Base-by-base conservation (phyloP, 2,329 filamentous ascomycete species). In the Sodiomyces alkalinus region DNA sequence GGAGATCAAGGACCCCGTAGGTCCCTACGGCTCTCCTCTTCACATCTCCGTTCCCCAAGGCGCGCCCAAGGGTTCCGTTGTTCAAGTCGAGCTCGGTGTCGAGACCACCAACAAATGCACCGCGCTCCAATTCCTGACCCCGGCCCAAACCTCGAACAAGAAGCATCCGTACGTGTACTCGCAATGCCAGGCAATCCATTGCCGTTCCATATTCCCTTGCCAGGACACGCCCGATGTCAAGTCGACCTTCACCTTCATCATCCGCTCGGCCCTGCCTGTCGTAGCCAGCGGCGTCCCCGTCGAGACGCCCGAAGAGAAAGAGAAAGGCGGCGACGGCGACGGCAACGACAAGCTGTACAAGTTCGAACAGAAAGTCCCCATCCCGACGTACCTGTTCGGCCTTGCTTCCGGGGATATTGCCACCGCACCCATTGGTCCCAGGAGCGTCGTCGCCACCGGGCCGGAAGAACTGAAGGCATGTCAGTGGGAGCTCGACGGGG, bases 211-310 rank as follows among this genome's bases (percentile, higher is more conserved):
- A 35, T 92, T 96, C 52, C 90, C 90, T 6, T 96, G 87, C 55
- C 87, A 96, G 58, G 90, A 98, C 48, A 96, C 90, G 1, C 90
- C 90, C 3, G 87, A 94, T 49, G 80, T 94, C 44, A 98, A 98
- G 61, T 85, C 81, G n/a, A 92, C 85, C 2, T 85, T 86, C 54
- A 74, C 76, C 37, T 94, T 94, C 60, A 80, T 77, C 45, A 78
- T 98, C 46, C 75, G 74, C 16, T 94, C 85, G 15, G 74, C 79
- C 5, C 67, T 93, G 10, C 83, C 85, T 0, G 86, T 94, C n/a
- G 72, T 96, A 32, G 86, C 87, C 18, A 92, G 83, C 45, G 90
- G 90, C 31, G 65, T 96, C 12, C 56, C 64, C 5, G 58, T 62
- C 11, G 54, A 56, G 24, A 53, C 50, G 13, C 56, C 58, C 15